Evolutionary conservation across 495 filamentous ascomycete genomes (phyloP), one percentile per base, ranked within the genome.

Genomic region (Trichocladium uniseriatum): DNA sequence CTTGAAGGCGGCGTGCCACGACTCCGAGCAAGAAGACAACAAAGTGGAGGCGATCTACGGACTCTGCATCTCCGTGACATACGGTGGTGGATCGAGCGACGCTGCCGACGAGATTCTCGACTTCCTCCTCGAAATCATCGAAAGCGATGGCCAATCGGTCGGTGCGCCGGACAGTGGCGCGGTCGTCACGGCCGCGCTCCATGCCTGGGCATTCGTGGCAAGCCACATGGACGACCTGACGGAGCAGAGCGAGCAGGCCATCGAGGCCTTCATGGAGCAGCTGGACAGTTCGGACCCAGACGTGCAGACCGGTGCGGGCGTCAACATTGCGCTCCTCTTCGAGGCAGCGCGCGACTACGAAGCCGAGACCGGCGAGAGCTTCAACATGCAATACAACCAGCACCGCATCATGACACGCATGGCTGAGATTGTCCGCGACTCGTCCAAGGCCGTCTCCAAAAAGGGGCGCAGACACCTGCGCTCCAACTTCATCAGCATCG

Each of bases 191-290:
- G 88, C 91, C 0, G 89, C 91, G 2, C 74, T 94, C 5, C 80
- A 87, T 56, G 84, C 86, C 53, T 96, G 89, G 89, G 90, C 87
- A 10, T 87, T 89, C 54, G 74, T 95, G 9, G 86, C 84, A 10
- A 94, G 86, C 9, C 79, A 84, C 37, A 64, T 94, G 29, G 87
- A 95, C 3, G 87, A 95, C 53, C 71, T 95, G 27, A 80, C 88
- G 56, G 74, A 72, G 6, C 75, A 85, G 40, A 87, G 82, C 46
- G 83, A 86, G 42, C 70, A 77, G 5, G 82, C 86, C 9, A 82
- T 95, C 58, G 85, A 94, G 46, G 83, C 84, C 6, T 89, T 97
- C 59, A 82, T 88, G 27, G 91, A 96, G 38, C 92, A 98, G 63
- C 77, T 98, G 22, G 79, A 87, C 35, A 89, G 85, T 58, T 71